Percentiles rank a stretch among this genome's conserved stretches.
Conservation (phyloP, 495 filamentous ascomycete genomes). For the Amorphotheca resinae region DNA sequence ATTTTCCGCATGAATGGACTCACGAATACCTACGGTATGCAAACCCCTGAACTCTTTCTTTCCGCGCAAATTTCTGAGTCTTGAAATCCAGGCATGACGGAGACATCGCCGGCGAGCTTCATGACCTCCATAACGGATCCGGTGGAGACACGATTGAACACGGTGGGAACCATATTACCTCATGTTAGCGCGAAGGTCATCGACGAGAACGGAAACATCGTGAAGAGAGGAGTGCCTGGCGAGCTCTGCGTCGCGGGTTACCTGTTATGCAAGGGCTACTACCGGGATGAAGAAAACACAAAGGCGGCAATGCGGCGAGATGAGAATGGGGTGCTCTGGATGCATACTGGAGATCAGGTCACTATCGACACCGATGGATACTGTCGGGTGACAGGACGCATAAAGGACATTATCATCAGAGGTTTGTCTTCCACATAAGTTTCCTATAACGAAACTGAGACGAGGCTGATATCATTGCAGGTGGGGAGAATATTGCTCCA, state of each 20-base stretch:
- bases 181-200: conserved; percentile 59
- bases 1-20: conserved; percentile 55
- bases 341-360: conserved; percentile 60
- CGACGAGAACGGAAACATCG: conserved; percentile 41
- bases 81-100: conserved; percentile 47
- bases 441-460: background rate
- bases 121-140: conserved; percentile 55
- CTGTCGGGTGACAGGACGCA: conserved; percentile 49
- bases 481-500: conserved; percentile 54
- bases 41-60: background rate
- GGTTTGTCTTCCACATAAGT: conserved; percentile 18
- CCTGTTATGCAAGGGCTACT: conserved; percentile 56
- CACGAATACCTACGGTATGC: conserved; percentile 46
- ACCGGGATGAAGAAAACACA: conserved; percentile 58
- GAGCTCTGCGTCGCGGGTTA: conserved; percentile 61
- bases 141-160: conserved; percentile 43
- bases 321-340: conserved; percentile 45
- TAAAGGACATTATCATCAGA: conserved; percentile 55
- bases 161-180: conserved; percentile 55
- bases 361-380: conserved; percentile 51
- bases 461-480: conserved; percentile 13
- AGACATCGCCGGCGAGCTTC: conserved; percentile 59
- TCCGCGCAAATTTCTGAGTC: background rate
- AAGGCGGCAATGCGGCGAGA: conserved; percentile 48
- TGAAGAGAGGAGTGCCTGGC: conserved; percentile 45